phyloP scores from a whole-genome alignment of 371 early-diverging fungal species.

The Lichtheimia hyalospora region DNA sequence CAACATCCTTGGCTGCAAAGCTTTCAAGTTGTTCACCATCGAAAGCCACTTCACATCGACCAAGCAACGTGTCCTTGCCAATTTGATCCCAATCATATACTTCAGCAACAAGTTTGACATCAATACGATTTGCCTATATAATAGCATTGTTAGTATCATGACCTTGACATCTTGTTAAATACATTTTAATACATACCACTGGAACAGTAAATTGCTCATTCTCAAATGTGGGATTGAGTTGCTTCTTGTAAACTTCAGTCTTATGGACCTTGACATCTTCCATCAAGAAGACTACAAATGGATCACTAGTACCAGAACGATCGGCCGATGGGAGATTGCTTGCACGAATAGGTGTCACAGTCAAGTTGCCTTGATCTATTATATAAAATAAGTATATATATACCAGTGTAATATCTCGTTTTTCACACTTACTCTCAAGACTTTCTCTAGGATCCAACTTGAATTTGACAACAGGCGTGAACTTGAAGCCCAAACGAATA shows the following conservation, averaged over 20 bases:
- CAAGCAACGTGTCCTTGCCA: constrained; percentile 59
- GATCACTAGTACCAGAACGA: constrained; percentile 75
- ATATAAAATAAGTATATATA: neutral
- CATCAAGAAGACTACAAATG: constrained; percentile 74
- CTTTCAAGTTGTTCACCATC: constrained; percentile 34
- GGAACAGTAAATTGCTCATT: constrained; percentile 75
- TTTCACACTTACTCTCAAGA: constrained; percentile 32
- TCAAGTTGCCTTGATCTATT: constrained; percentile 48
- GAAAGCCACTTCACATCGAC: constrained; percentile 34
- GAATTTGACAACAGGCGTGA: constrained; percentile 43
- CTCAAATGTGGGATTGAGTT: constrained; percentile 78
- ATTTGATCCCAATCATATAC: constrained; percentile 86
- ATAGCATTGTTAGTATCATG: neutral
- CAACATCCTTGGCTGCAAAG: constrained; percentile 37
- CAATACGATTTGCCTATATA: constrained; percentile 42
- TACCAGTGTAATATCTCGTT: neutral
- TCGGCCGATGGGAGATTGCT: constrained; percentile 49
- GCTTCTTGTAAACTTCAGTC: constrained; percentile 78
- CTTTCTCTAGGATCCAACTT: constrained; percentile 46
- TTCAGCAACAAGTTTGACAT: constrained; percentile 57
- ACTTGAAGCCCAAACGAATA: constrained; percentile 37
- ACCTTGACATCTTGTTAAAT: neutral
- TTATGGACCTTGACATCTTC: constrained; percentile 80
- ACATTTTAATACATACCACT: constrained; percentile 29
- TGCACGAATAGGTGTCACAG: constrained; percentile 45